Conservation (phyloP, 2,329 filamentous ascomycete genomes). For the Scytalidium sp. region DNA sequence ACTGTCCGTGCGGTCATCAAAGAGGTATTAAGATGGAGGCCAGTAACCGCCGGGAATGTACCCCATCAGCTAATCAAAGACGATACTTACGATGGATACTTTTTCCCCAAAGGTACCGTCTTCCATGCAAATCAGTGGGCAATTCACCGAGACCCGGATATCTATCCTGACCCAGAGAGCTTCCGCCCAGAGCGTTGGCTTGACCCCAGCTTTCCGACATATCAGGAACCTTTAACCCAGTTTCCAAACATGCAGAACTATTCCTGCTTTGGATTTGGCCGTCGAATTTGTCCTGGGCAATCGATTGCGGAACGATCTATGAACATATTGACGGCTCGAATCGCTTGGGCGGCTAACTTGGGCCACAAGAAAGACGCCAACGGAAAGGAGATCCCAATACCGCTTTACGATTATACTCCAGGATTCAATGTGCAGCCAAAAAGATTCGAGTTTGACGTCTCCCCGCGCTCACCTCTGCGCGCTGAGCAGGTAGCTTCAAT, state of each 20-base stretch:
- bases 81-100: conserved; percentile 45
- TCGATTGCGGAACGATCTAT: conserved; percentile 40
- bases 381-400: neutral
- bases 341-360: conserved; percentile 18
- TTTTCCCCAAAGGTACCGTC: conserved; percentile 26
- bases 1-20: conserved; percentile 44
- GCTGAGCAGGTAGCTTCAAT: too few relatives aligned
- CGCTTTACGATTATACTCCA: conserved; percentile 5
- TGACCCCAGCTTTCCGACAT: conserved; percentile 58
- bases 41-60: conserved; percentile 45
- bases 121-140: conserved; percentile 40
- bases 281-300: conserved; percentile 57
- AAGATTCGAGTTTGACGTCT: neutral
- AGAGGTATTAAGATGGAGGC: conserved; percentile 43
- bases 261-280: conserved; percentile 62
- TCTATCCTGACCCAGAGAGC: conserved; percentile 58
- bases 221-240: conserved; percentile 56
- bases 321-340: conserved; percentile 13
- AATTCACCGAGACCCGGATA: conserved; percentile 25
- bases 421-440: conserved; percentile 8
- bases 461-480: too few relatives aligned
- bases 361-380: neutral
- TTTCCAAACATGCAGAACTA: conserved; percentile 62
- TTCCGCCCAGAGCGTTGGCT: conserved; percentile 61
- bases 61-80: conserved; percentile 51